A percentile compares a stretch with the other conserved stretches of the same genome.
Evolutionary conservation across 2,329 filamentous ascomycete genomes (phyloP).

Genomic region (Neonectria neomacrospora): DNA sequence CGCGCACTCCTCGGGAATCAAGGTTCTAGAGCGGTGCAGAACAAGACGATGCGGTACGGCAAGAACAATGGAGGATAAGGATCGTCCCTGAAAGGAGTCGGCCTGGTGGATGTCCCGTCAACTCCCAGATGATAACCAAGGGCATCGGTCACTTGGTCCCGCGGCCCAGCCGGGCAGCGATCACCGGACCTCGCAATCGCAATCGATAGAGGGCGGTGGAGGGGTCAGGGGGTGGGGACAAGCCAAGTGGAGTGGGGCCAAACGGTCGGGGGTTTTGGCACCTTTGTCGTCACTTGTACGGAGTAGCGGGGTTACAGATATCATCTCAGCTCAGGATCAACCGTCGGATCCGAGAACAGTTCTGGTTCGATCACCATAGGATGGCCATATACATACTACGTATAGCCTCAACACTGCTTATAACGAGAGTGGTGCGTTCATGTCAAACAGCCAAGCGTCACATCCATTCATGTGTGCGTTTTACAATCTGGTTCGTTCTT

Average conservation of each 20-base stretch:
- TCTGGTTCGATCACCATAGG: neutral
- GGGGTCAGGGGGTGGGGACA: constrained; percentile 33
- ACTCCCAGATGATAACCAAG: constrained; percentile 25
- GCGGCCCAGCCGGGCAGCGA: constrained; percentile 41
- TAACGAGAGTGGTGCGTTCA: neutral
- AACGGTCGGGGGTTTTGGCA: neutral
- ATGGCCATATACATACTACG: neutral
- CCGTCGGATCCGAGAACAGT: neutral
- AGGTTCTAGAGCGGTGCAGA: neutral
- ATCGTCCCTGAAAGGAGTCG: neutral
- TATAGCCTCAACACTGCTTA: too few relatives aligned
- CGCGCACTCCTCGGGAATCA: constrained; percentile 1
- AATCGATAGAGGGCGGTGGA: constrained; percentile 38
- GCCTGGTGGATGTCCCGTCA: constrained; percentile 6
- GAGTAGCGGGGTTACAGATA: constrained; percentile 29
- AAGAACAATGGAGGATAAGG: neutral
- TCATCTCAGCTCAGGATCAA: neutral
- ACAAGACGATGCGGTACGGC: constrained; percentile 4
- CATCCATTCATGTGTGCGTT: neutral
- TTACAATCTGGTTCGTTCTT: constrained; percentile 26
- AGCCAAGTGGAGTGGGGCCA: constrained; percentile 12
- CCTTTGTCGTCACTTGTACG: neutral
- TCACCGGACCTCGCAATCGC: constrained; percentile 39
- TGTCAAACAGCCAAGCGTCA: constrained; percentile 5
- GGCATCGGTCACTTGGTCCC: constrained; percentile 39